Evolutionary conservation across 768 basidiomycete species (phyloP), one percentile per base, ranked within the genome.

Genomic region (Russula lepida): DNA sequence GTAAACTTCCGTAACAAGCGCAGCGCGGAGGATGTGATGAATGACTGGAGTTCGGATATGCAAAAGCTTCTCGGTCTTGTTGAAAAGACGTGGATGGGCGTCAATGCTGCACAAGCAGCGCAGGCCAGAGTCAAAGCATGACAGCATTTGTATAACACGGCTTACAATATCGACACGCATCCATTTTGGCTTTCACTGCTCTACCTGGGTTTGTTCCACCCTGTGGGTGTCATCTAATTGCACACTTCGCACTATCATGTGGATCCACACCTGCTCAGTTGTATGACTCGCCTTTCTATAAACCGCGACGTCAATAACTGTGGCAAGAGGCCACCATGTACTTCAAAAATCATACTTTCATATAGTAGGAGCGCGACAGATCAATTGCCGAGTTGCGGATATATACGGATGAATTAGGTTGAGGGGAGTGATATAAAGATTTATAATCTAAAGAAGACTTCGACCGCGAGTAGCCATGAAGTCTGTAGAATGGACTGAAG

Each of bases 41-140:
- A 98, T 70, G 92, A 92, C 64, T 99, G 97, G 95, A 95, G 92
- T 74, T 89, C 86, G 23, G 95, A 98, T 69, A 92, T 99, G 82
- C 89, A 88, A 69, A 93, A 89, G 75, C 75, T 99, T 69, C 78
- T 99, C 62, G 83, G 88, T 19, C 74, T 97, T 44, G 90, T 94
- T 15, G 97, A 99, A 77, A 98, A 98, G 82, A 93, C 92, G n/a
- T 97, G 95, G 91, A 93, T 93, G 91, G 88, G 88, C 39, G 86
- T 93, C 81, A 92, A 92, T 66, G 90, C 91, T 35, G 90, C 91
- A 12, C 83, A 89, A 71, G 90, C 91, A 50, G 90, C 90, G 23
- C 88, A 89, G 66, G 84, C 88, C 53, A 78, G 84, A 62, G 75
- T 76, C 64, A 81, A 79, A 64, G 75, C 75, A 67, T 78, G 72